These are phyloP conservation scores for Prunus mongolica DNA, from an alignment of 306 rosid genomes.

Conservation along the genomic window DNA sequence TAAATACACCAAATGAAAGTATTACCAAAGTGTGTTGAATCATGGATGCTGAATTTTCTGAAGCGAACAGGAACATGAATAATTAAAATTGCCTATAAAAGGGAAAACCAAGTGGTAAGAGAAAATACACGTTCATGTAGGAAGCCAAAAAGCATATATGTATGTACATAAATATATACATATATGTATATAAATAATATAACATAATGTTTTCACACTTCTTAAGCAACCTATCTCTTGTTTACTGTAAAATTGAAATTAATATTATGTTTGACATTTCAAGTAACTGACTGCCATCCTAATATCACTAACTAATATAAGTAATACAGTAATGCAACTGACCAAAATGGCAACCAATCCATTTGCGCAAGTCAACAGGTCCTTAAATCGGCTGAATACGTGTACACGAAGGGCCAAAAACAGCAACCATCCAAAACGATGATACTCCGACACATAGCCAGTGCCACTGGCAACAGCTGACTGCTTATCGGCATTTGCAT, in stretches of 20 bases:
- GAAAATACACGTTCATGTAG: neutral
- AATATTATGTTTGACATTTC: neutral
- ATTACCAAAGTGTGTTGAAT: conserved; percentile 72
- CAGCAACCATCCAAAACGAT: conserved; percentile 97
- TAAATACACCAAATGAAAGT: conserved; percentile 9
- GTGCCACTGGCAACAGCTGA: conserved; percentile 27
- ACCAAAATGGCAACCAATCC: conserved; percentile 93
- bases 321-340: conserved; percentile 28
- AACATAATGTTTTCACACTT: neutral
- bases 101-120: conserved; percentile 26
- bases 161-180: neutral
- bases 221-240: neutral
- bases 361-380: conserved; percentile 85
- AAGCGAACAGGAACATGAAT: conserved; percentile 75
- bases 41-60: conserved; percentile 65
- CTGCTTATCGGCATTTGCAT: conserved; percentile 45
- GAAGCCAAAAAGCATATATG: neutral
- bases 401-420: conserved; percentile 95
- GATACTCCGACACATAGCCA: conserved; percentile 64
- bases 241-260: neutral
- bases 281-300: conserved; percentile 9
- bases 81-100: conserved; percentile 79
- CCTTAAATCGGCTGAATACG: conserved; percentile 84
- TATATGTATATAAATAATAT: neutral
- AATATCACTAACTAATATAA: conserved; percentile 1